Base-by-base conservation (phyloP, 805 yeast species). In the Teunomyces funiuensis region DNA sequence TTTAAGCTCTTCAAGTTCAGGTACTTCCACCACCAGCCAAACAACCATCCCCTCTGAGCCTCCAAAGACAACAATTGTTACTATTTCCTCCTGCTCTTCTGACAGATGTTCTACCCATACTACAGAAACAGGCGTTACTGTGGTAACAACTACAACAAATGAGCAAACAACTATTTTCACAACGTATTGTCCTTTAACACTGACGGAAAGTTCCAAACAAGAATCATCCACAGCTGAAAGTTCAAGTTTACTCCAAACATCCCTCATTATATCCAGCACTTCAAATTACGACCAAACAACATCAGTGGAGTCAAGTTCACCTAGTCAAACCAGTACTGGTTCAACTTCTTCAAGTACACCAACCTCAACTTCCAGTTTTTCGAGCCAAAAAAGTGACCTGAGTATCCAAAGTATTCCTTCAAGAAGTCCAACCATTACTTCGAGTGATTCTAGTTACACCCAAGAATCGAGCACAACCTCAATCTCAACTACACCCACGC, bases 151-250 rank as follows among this genome's bases (percentile, higher is more conserved):
- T 10, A 49, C 50, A 6, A 29, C 27, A 17, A 28, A 37, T 2
- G 43, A 40, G 4, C 40, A 23, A 6, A 37, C 40, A 16, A 44
- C 49, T 5, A 36, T 37, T 14, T 49, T 45, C 41, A 51, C 54
- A 14, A 52, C 55, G 7, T 49, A 43, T 45, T 52, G 57, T 41
- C 53, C 56, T 7, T 37, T 50, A 31, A 40, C 52, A 10, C 9
- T 33, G 5, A 23, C 16, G 9, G 27, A 23, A 9, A n/a, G 17
- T 10, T 10, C 19, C 25, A 19, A n/a, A 2, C n/a, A 10, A 3
- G 18, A 25, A 16, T 5, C 19, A 11, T 15, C 28, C 7, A 16
- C 36, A 2, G 5, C 39, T 10, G 26, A 15, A 22, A 15, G 15
- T 3, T 15, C 40, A 16, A 6, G 9, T 18, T 31, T n/a, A 13